These are phyloP conservation scores for Vigna nakashimae DNA, from an alignment of 306 rosid genomes.

Conservation along the genomic window DNA sequence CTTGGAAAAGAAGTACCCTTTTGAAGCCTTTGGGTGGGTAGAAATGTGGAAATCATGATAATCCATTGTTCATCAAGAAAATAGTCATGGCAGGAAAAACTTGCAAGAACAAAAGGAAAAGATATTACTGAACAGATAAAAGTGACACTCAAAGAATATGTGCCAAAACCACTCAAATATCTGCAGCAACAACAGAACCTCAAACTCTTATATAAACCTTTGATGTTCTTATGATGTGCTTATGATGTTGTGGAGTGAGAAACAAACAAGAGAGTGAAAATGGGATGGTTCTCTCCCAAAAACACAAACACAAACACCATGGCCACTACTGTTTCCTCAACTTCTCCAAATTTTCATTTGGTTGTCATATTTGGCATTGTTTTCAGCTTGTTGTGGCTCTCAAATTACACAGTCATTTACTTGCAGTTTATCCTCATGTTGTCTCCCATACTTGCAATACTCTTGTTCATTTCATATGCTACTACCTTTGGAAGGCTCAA, in stretches of 20 bases:
- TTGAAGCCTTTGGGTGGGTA: not conserved
- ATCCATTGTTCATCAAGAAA: slow-evolving; percentile 36
- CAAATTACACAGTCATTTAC: slow-evolving; percentile 48
- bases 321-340: slow-evolving; percentile 55
- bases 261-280: slow-evolving; percentile 29
- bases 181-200: slow-evolving; percentile 51
- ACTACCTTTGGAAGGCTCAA: slow-evolving; percentile 40
- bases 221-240: not conserved
- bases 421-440: slow-evolving; percentile 59
- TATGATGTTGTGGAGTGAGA: slow-evolving; percentile 11
- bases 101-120: slow-evolving; percentile 44
- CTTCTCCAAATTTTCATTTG: slow-evolving; percentile 73
- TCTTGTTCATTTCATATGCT: slow-evolving; percentile 59
- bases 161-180: slow-evolving; percentile 56
- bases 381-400: slow-evolving; percentile 68
- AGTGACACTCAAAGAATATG: slow-evolving; percentile 86
- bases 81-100: slow-evolving; percentile 41
- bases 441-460: slow-evolving; percentile 54
- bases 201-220: slow-evolving; percentile 31
- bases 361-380: slow-evolving; percentile 76
- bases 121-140: slow-evolving; percentile 38
- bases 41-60: slow-evolving; percentile 3
- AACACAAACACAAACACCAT: slow-evolving; percentile 49
- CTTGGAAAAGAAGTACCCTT: not conserved
- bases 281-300: slow-evolving; percentile 74